A percentile compares a stretch with the other conserved stretches of the same genome.
Conservation (phyloP, 176 grass and related monocot species). For the Raddia guianensis region DNA sequence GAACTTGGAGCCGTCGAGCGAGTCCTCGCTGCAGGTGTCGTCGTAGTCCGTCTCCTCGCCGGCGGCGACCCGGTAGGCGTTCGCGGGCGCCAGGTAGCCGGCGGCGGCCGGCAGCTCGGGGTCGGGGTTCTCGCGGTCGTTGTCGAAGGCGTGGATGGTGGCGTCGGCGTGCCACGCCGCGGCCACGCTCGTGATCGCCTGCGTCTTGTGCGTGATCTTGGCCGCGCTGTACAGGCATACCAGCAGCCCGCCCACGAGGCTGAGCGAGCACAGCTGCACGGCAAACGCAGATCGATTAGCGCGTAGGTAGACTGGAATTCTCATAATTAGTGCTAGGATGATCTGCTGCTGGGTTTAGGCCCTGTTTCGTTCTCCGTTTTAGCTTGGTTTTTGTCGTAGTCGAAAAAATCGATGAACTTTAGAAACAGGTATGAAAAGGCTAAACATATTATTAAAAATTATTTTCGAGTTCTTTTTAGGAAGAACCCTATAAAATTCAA, state of each 20-base stretch:
- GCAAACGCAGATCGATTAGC: not conserved
- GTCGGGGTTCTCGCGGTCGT: slow-evolving; percentile 46
- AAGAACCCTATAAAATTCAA: too few relatives aligned
- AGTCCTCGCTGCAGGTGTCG: slow-evolving; percentile 40
- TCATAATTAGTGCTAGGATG: not conserved
- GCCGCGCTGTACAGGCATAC: slow-evolving; percentile 82
- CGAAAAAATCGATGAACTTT: too few relatives aligned
- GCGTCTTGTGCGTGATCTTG: slow-evolving; percentile 94
- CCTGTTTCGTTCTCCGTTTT: too few relatives aligned
- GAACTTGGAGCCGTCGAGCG: slow-evolving; percentile 50
- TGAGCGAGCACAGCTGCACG: slow-evolving; percentile 58
- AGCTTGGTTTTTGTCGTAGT: too few relatives aligned
- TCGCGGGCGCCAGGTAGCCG: slow-evolving; percentile 41
- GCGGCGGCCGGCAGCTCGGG: slow-evolving; percentile 27
- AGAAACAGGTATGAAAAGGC: too few relatives aligned
- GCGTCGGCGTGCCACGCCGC: slow-evolving; percentile 84
- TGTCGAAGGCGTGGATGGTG: slow-evolving; percentile 66
- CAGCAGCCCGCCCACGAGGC: slow-evolving; percentile 68
- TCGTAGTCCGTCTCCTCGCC: slow-evolving; percentile 34
- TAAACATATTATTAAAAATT: too few relatives aligned
- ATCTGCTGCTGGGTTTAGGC: not conserved
- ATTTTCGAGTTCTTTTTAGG: too few relatives aligned
- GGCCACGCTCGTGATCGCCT: slow-evolving; percentile 82
- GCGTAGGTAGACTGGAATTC: not conserved
- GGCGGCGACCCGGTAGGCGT: slow-evolving; percentile 36